Evolutionary conservation across 208 protist genomes (phyloP), one percentile per base, ranked within the genome.

Genomic region (Acanthamoeba royreba): DNA sequence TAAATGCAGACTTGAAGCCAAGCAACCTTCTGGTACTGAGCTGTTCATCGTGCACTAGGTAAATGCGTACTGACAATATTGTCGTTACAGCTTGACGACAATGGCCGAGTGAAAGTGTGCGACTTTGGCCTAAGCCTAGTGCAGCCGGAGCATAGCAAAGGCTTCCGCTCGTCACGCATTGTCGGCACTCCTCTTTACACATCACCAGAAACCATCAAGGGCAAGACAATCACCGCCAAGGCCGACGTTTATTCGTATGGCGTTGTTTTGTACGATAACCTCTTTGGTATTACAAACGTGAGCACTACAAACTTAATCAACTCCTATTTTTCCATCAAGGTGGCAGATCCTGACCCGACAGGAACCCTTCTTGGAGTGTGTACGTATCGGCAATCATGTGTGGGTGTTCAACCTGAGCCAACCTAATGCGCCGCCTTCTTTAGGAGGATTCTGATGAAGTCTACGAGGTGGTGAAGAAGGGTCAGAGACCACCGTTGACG

Each of bases 391-490:
- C n/a, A 61, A 19, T 61, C 19, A 28, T 81, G 31, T 81, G 42
- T 81, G 31, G 42, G 33, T 35, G 4, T 3, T 81, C 25, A n/a
- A 28, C 43, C 33, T 47, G n/a, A 0, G 35, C 38, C 3, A 1
- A 5, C 43, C 55, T 38, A 77, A 11, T 28, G 19, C 66, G 19
- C 9, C 19, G 19, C 49, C 28, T 31, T 3, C 47, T 19, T 42
- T 33, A 87, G 79, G 79, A 87, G 33, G 79, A 87, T 25, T 87
- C 79, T n/a, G 79, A 87, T 40, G 79, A 87, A 22, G 79, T 87
- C 49, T 87, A 87, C 33, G 79, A 87, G 19, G 79, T 87, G n/a
- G 79, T 87, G 49, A 87, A 87, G 79, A 87, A 87, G 49, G 79
- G 79, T n/a, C 79, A 87, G 43, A n/a, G 79, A 2, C 79, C 79